phyloP scores from a whole-genome alignment of 2,329 filamentous ascomycete genomes.

The Cladorrhinum sp. region DNA sequence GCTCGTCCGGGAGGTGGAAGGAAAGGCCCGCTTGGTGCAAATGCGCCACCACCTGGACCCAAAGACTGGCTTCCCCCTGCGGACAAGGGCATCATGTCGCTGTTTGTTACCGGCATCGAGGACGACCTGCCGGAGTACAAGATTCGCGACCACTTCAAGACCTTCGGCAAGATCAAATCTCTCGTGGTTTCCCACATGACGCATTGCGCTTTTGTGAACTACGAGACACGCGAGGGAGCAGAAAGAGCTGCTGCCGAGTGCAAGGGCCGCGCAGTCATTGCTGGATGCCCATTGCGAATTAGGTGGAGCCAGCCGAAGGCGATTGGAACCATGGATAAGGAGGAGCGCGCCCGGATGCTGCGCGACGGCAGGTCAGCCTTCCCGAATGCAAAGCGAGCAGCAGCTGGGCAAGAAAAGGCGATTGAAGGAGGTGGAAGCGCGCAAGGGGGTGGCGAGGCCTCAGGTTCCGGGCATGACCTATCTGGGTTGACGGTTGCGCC shows the following conservation, averaged over 20 bases:
- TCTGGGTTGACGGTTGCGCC: conserved; percentile 58
- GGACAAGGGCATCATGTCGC: conserved; percentile 82
- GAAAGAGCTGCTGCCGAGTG: conserved; percentile 82
- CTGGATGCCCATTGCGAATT: conserved; percentile 84
- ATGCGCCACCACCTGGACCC: conserved; percentile 69
- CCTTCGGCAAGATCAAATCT: conserved; percentile 85
- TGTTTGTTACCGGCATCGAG: conserved; percentile 93
- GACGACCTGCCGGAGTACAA: conserved; percentile 94
- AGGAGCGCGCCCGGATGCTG: conserved; percentile 77
- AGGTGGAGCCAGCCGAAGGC: conserved; percentile 93
- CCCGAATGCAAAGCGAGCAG: conserved; percentile 43
- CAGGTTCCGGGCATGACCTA: conserved; percentile 27
- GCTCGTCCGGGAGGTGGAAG: conserved; percentile 46
- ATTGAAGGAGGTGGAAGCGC: conserved; percentile 33
- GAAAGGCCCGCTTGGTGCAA: conserved; percentile 62
- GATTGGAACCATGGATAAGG: conserved; percentile 85
- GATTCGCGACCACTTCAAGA: conserved; percentile 84
- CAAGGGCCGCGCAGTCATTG: conserved; percentile 83
- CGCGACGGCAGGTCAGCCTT: conserved; percentile 68
- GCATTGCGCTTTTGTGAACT: conserved; percentile 96
- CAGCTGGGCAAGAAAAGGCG: conserved; percentile 33
- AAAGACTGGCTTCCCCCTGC: conserved; percentile 82
- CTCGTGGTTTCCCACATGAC: conserved; percentile 95
- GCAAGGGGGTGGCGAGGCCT: conserved; percentile 25
- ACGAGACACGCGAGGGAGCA: conserved; percentile 76